These are phyloP conservation scores for Microsporum audouinii DNA, from an alignment of 2,329 filamentous ascomycete genomes.

Conservation along the genomic window DNA sequence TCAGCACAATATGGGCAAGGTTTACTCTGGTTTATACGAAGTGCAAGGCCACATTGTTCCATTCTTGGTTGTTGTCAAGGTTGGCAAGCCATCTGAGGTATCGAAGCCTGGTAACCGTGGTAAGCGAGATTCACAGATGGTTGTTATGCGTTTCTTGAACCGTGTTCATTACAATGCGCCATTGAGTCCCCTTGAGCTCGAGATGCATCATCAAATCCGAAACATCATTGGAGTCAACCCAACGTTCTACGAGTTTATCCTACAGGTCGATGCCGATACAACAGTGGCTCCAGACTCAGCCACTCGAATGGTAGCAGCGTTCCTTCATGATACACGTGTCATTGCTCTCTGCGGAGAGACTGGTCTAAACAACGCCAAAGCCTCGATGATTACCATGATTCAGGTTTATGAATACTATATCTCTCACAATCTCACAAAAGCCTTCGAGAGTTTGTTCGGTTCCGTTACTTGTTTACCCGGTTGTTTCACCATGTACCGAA, in stretches of 20 bases:
- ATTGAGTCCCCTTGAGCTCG: conserved; percentile 92
- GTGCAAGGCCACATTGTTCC: conserved; percentile 96
- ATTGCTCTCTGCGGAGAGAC: conserved; percentile 94
- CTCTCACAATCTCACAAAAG: conserved; percentile 91
- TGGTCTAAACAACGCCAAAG: conserved; percentile 79
- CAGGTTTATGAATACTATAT: conserved; percentile 99
- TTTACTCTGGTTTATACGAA: conserved; percentile 95
- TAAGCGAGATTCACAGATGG: conserved; percentile 98
- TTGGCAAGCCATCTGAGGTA: conserved; percentile 73
- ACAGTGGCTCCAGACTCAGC: conserved; percentile 81
- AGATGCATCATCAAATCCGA: conserved; percentile 97
- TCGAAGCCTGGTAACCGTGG: conserved; percentile 80
- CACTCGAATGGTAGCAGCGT: conserved; percentile 82
- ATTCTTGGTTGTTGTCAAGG: conserved; percentile 92
- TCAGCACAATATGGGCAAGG: conserved; percentile 99
- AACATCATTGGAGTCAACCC: conserved; percentile 99
- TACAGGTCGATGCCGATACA: conserved; percentile 96
- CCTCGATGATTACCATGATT: conserved; percentile 95
- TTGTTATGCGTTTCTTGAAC: conserved; percentile 98
- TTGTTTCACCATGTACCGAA: conserved; percentile 98
- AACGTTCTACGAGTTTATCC: conserved; percentile 92
- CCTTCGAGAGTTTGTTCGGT: conserved; percentile 93
- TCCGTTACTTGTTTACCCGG: conserved; percentile 95
- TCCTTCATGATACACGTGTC: conserved; percentile 83
- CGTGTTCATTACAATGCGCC: conserved; percentile 93